A percentile compares a stretch with the other conserved stretches of the same genome.
phyloP scores from a whole-genome alignment of 148 eudicot species.

The Beta vulgaris region DNA sequence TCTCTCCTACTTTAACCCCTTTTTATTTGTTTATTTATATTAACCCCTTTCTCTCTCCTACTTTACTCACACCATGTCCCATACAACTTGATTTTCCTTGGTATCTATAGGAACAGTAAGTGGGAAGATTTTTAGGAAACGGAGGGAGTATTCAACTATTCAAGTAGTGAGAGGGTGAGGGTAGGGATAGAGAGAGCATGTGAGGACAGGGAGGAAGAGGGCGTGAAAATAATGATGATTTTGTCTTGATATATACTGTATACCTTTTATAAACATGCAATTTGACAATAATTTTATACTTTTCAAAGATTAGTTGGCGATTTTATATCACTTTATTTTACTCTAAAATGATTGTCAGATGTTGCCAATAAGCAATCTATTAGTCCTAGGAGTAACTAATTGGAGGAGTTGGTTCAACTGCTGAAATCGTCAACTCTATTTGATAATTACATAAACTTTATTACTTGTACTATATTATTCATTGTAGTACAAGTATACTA shows the following conservation, averaged over 20 bases:
- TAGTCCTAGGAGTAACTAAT: no score
- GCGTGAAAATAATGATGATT: constrained; percentile 43
- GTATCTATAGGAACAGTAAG: no score
- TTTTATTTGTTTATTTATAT: no score
- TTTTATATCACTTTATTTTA: neutral
- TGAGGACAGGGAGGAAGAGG: constrained; percentile 28
- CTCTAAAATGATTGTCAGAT: constrained; percentile 13
- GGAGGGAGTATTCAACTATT: no score
- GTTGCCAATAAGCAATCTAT: constrained; percentile 1
- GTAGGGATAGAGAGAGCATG: constrained; percentile 29
- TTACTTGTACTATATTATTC: no score
- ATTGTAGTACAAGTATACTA: no score
- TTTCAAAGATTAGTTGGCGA: constrained; percentile 18
- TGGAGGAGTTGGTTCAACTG: constrained; percentile 18
- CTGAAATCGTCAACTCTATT: constrained; percentile 15
- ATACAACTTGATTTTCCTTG: no score
- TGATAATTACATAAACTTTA: neutral
- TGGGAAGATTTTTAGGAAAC: no score
- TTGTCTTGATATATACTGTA: constrained; percentile 40
- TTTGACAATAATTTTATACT: constrained; percentile 5
- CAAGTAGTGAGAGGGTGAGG: constrained; percentile 16
- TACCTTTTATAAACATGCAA: constrained; percentile 6
- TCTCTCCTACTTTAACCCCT: no score
- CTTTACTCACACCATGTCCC: no score
- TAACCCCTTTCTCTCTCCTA: no score